Conservation (phyloP, 352 stramenopile species). For the Globisporangium nodosum region DNA sequence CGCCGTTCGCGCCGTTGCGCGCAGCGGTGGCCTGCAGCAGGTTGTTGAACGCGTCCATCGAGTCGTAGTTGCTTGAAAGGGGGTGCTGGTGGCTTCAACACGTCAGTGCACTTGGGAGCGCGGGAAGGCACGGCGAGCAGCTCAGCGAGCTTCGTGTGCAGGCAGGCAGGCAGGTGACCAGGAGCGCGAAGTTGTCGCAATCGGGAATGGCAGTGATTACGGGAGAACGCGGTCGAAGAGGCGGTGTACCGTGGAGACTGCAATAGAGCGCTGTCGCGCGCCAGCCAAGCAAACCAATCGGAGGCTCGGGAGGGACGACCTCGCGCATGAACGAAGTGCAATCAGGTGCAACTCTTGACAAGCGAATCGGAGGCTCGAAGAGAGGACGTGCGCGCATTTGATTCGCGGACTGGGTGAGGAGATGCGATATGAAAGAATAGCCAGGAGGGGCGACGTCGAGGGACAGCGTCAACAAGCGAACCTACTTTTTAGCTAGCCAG, state of each 20-base stretch:
- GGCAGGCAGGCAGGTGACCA: too few relatives aligned
- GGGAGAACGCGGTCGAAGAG: not conserved
- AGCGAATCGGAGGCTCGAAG: not conserved
- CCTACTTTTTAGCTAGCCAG: not conserved
- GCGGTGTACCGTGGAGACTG: not conserved
- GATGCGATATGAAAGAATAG: not conserved
- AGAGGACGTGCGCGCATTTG: not conserved
- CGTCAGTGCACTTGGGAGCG: too few relatives aligned
- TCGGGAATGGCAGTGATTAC: slow-evolving; percentile 14
- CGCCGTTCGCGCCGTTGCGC: slow-evolving; percentile 25
- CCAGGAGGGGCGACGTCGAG: not conserved
- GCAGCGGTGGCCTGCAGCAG: slow-evolving; percentile 60
- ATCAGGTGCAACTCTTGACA: not conserved
- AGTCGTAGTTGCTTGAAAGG: not conserved
- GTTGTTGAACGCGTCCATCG: slow-evolving; percentile 79
- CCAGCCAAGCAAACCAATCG: not conserved
- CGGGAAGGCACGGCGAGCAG: too few relatives aligned
- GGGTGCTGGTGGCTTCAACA: not conserved
- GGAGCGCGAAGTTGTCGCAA: slow-evolving; percentile 10
- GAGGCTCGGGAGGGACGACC: not conserved
- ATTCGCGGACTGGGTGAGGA: not conserved
- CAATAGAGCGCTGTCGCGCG: not conserved
- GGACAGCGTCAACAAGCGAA: not conserved
- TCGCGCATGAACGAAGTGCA: not conserved
- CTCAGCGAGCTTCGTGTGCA: not conserved